Conservation (phyloP, 2,329 filamentous ascomycete species). For the Coniochaeta prunicola region DNA sequence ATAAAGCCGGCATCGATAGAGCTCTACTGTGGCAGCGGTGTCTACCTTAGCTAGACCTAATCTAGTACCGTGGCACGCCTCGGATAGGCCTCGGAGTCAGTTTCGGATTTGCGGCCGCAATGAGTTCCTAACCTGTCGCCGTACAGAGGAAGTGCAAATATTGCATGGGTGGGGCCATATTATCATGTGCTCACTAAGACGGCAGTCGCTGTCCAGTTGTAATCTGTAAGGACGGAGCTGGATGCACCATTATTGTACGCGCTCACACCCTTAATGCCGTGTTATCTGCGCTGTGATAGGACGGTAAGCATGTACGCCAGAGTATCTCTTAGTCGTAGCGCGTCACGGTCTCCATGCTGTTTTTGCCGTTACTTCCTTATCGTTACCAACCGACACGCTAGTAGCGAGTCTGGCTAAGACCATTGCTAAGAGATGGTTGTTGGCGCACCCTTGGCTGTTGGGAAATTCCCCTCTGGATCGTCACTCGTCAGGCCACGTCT, state of each 20-base stretch:
- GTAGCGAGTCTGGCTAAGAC: neutral
- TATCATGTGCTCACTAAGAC: neutral
- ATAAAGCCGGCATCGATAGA: neutral
- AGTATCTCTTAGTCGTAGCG: neutral
- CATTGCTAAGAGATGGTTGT: neutral
- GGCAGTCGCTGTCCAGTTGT: neutral
- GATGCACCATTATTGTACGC: neutral
- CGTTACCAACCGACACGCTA: neutral
- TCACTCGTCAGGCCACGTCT: neutral
- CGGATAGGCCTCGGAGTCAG: neutral
- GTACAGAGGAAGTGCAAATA: neutral
- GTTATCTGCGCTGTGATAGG: neutral
- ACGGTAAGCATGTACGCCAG: neutral
- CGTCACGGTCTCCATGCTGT: neutral
- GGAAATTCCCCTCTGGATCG: neutral
- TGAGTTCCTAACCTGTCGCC: too few relatives aligned
- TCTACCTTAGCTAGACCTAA: neutral
- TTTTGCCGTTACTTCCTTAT: neutral
- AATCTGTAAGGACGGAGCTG: neutral
- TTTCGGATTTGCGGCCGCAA: neutral
- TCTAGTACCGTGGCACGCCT: neutral
- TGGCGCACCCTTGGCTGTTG: neutral
- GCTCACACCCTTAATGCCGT: neutral
- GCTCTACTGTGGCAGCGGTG: too few relatives aligned
- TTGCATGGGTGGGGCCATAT: neutral